Base-by-base conservation (phyloP, 768 basidiomycete genomes). In the Hygrophoropsis aurantiaca region DNA sequence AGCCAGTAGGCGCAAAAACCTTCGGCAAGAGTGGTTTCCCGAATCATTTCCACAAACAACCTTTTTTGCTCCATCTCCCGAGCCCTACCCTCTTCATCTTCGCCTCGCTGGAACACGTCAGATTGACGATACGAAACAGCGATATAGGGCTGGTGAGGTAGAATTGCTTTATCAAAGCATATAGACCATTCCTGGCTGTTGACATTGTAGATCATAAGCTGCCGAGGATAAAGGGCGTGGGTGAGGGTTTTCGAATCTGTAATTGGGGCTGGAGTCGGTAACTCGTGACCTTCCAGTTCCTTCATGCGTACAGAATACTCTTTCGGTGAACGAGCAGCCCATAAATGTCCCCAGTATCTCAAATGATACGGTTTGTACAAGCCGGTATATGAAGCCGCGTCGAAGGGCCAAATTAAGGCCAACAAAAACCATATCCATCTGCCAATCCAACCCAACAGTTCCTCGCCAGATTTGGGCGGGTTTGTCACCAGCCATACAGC, bases 311-410 rank as follows among this genome's bases (percentile, higher is more conserved):
- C 30, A 39, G 59, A 57, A 38, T 52, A 44, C 15, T 64, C 62
- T 34, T 34, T 46, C 34, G 57, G 50, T 6, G 57, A 57, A 40
- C 51, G 51, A 46, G 60, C 24, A 18, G 21, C 34, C 62, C 60
- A 65, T 15, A 65, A 54, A 1, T 62, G 60, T 2, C 60, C 51
- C 11, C 47, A 30, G 27, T 54, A 60, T 40, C 24, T 53, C 16
- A 57, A 48, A 35, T 54, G 37, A 32, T 62, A 61, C 20, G 54
- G 11, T 2, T 44, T 46, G 37, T 59, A 61, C n/a, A 34, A 10
- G 13, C 38, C 44, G 1, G 47, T 57, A 33, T 50, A 7, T 1
- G 0, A 34, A 1, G 60, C 50, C 2, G 2, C 4, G 19, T n/a
- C 10, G n/a, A 42, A 42, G 16, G 62, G 51, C 45, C 54, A 59